Percentiles rank a stretch among this genome's conserved stretches.
Conservation (phyloP, 805 yeast genomes). For the Candida insectalens region DNA sequence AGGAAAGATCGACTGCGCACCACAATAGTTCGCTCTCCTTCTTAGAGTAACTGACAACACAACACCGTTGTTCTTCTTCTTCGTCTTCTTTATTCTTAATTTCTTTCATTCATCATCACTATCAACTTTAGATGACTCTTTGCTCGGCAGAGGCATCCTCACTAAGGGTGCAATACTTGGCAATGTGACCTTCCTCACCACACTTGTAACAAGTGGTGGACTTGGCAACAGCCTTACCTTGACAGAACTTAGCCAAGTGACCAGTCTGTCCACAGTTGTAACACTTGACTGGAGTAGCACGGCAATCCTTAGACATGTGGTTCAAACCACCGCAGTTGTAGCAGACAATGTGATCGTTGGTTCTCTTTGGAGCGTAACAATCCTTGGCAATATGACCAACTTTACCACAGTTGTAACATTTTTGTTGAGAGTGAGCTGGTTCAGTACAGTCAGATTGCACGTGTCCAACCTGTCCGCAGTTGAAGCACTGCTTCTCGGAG, state of each 20-base stretch:
- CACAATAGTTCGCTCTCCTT: too few relatives aligned
- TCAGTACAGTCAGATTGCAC: slow-evolving; percentile 76
- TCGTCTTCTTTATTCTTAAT: too few relatives aligned
- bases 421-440: slow-evolving; percentile 44
- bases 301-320: slow-evolving; percentile 89
- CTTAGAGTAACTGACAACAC: not conserved
- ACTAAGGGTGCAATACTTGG: slow-evolving; percentile 52
- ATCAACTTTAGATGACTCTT: too few relatives aligned
- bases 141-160: slow-evolving; percentile 7
- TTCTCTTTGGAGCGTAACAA: slow-evolving; percentile 42
- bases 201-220: slow-evolving; percentile 65
- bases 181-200: slow-evolving; percentile 78
- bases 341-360: slow-evolving; percentile 44
- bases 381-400: slow-evolving; percentile 78
- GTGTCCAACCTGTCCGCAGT: slow-evolving; percentile 88
- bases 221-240: slow-evolving; percentile 33
- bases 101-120: too few relatives aligned
- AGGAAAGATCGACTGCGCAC: too few relatives aligned
- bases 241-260: slow-evolving; percentile 81
- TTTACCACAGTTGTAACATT: slow-evolving; percentile 73
- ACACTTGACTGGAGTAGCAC: slow-evolving; percentile 58
- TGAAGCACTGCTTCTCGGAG: slow-evolving; percentile 82
- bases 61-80: too few relatives aligned
- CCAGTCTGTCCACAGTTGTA: slow-evolving; percentile 90
- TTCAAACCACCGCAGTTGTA: slow-evolving; percentile 90